phyloP scores from a whole-genome alignment of 2,329 filamentous ascomycete genomes.

The Esteya vermicola region DNA sequence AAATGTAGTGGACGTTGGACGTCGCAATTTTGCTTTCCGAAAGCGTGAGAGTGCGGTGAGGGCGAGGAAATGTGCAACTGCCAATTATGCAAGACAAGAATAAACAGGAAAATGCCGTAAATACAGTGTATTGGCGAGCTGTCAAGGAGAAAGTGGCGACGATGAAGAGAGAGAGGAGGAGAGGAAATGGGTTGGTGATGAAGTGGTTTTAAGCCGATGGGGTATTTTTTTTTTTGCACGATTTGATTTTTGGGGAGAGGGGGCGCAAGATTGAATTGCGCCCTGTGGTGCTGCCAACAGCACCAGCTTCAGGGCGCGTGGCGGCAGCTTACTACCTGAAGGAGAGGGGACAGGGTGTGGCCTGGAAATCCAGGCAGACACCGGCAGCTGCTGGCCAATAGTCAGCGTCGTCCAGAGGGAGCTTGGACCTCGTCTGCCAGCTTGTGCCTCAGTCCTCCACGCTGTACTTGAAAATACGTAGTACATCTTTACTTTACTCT shows the following conservation, averaged over 20 bases:
- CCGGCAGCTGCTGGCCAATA: background rate
- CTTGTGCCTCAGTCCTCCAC: too few relatives aligned
- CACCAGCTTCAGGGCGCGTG: constrained; percentile 1
- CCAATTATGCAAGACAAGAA: background rate
- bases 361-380: background rate
- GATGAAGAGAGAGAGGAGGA: too few relatives aligned
- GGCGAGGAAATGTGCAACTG: background rate
- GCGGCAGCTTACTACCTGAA: too few relatives aligned
- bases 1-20: background rate
- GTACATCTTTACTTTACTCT: background rate
- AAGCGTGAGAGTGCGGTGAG: too few relatives aligned
- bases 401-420: too few relatives aligned
- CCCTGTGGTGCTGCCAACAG: too few relatives aligned
- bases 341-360: background rate
- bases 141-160: background rate
- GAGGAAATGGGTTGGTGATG: background rate
- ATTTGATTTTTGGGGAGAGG: constrained; percentile 1
- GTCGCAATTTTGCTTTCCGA: background rate
- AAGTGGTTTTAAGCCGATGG: background rate
- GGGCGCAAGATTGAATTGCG: too few relatives aligned
- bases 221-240: constrained; percentile 2
- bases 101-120: background rate
- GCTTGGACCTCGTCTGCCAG: too few relatives aligned
- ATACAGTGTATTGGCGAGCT: background rate
- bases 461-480: background rate